phyloP scores from a whole-genome alignment of 192 early-diverging fungal species.

The Cladochytrium replicatum region DNA sequence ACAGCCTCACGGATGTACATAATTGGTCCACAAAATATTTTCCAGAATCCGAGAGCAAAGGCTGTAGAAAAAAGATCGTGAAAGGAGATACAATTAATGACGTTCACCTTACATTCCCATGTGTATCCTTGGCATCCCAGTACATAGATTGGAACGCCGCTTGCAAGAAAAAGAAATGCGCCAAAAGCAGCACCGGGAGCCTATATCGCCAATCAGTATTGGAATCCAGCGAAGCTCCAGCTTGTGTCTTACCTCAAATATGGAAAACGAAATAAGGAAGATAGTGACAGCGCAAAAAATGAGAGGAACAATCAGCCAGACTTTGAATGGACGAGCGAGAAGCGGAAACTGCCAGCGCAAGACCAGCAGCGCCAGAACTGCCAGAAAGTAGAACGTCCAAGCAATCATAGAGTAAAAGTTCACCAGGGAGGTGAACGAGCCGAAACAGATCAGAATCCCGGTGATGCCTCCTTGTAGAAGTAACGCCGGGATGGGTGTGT shows the following conservation, averaged over 20 bases:
- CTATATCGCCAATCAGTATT: too few relatives aligned
- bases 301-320: conserved; percentile 58
- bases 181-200: conserved; percentile 19
- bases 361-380: conserved; percentile 52
- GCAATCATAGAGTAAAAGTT: conserved; percentile 68
- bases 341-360: conserved; percentile 56
- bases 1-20: too few relatives aligned
- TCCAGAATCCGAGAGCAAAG: too few relatives aligned
- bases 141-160: conserved; percentile 5
- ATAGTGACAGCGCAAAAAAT: conserved; percentile 50
- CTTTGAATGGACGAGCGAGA: conserved; percentile 56
- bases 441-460: conserved; percentile 49
- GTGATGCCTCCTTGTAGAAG: conserved; percentile 51
- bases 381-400: conserved; percentile 63
- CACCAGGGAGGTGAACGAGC: conserved; percentile 57
- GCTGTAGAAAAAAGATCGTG: too few relatives aligned
- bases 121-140: too few relatives aligned
- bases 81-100: too few relatives aligned
- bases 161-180: conserved; percentile 14
- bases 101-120: too few relatives aligned
- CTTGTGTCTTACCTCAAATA: too few relatives aligned
- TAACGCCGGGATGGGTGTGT: conserved; percentile 63
- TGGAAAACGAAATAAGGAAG: conserved; percentile 41
- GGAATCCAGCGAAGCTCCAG: too few relatives aligned
- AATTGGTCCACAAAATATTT: too few relatives aligned